Base-by-base conservation (phyloP, 106 monocot genomes). In the Dendrobium nobile region DNA sequence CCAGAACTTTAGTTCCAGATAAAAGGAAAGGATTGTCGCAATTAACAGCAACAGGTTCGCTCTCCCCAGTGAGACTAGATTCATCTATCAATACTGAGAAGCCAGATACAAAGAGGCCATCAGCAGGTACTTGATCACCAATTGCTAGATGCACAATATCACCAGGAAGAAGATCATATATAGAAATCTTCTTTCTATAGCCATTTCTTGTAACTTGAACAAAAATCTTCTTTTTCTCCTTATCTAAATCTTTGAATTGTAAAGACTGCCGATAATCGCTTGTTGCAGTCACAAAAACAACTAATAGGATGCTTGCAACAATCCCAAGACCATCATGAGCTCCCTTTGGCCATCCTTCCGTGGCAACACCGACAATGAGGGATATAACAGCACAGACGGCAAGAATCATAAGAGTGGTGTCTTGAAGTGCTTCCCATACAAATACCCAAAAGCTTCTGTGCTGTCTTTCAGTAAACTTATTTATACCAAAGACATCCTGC, bases 301-400 rank as follows among this genome's bases (percentile, higher is more conserved):
- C 79, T 31, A 84, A 79, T 7, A 84, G 31, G 41, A 78, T 84
- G 59, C 78, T 84, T 17, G 59, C 44, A 11, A 79, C 20, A 17
- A 84, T 84, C 55, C 79, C 79, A 42, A 84, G 79, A 42, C 84
- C 84, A 84, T 79, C 84, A 75, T 78, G 59, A 24, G 59, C 59
- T 27, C 84, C 84, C 47, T 79, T 84, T 26, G 84, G 84, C 79
- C 84, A 84, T 79, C 84, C 78, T 61, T 84, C 84, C 18, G 43
- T 84, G 27, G 28, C 72, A 79, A 84, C 56, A 10, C 79, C 84
- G 4, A 84, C 84, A 0, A 54, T 7, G 4, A 84, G 42, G 9
- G 84, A 84, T 31, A 84, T 28, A 58, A 64, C 2, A 28, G 84
- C 79, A 47, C 84, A 84, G 0, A 28, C 44, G 4, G 33, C 27